phyloP scores from a whole-genome alignment of 805 yeast species.

The Pichia sporocuriosa region DNA sequence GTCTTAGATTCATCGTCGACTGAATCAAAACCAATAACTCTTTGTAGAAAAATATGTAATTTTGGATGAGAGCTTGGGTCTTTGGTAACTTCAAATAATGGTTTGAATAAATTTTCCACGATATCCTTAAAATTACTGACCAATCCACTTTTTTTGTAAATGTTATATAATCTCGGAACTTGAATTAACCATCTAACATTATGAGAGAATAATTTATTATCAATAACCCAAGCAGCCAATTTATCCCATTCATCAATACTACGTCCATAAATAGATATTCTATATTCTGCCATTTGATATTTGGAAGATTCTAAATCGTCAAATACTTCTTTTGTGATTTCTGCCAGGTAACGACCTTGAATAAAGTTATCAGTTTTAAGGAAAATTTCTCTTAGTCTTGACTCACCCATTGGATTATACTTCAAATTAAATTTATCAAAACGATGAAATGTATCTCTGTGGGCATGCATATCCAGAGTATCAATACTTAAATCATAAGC shows the following conservation, averaged over 20 bases:
- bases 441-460: conserved; percentile 94
- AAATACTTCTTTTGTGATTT: conserved; percentile 87
- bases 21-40: conserved; percentile 96
- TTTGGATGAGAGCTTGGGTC: conserved; percentile 89
- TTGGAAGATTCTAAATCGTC: conserved; percentile 92
- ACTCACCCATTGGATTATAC: conserved; percentile 97
- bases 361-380: conserved; percentile 92
- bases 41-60: conserved; percentile 75
- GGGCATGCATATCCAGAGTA: conserved; percentile 99
- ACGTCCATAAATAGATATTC: conserved; percentile 93
- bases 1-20: conserved; percentile 96
- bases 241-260: conserved; percentile 90
- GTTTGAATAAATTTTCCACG: conserved; percentile 72
- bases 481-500: conserved; percentile 95
- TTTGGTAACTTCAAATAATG: conserved; percentile 82
- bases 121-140: conserved; percentile 71
- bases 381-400: conserved; percentile 92
- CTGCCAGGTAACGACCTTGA: conserved; percentile 84
- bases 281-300: conserved; percentile 95
- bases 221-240: conserved; percentile 90
- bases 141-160: conserved; percentile 71
- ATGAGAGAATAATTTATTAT: conserved; percentile 83
- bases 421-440: conserved; percentile 96
- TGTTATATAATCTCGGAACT: conserved; percentile 87
- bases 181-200: conserved; percentile 97